Percentiles rank a stretch among this genome's conserved stretches.
Conservation (phyloP, 257 asterid genomes). For the Scutellaria galericulata region DNA sequence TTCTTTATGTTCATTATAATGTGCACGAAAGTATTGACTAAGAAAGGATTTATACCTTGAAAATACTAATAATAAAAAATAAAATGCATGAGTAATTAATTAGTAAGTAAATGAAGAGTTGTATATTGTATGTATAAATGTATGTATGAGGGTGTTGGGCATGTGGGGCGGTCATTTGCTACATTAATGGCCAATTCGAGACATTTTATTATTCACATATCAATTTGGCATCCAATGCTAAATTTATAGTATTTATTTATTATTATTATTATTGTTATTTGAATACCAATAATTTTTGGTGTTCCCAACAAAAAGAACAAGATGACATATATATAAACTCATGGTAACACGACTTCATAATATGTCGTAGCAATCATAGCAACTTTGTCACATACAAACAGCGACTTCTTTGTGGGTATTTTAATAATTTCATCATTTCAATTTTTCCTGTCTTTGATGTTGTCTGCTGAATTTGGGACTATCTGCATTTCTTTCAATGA, state of each 20-base stretch:
- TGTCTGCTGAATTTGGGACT: too few species aligned
- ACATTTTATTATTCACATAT: neutral
- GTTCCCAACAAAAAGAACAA: conserved; percentile 15
- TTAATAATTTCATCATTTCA: too few species aligned
- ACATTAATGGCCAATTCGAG: conserved; percentile 14
- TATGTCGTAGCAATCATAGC: conserved; percentile 15
- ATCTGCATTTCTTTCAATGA: too few species aligned
- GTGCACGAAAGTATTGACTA: too few species aligned
- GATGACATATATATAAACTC: neutral
- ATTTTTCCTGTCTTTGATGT: too few species aligned
- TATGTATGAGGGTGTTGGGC: conserved; percentile 2
- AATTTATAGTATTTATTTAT: neutral
- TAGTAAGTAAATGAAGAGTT: too few species aligned
- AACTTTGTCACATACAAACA: conserved; percentile 6
- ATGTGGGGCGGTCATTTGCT: conserved; percentile 36
- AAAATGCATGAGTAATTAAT: neutral
- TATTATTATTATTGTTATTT: too few species aligned
- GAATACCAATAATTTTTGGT: neutral
- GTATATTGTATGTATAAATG: too few species aligned
- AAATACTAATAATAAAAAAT: neutral
- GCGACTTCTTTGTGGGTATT: neutral
- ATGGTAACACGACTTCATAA: conserved; percentile 8
- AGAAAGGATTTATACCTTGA: too few species aligned
- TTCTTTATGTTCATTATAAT: too few species aligned
- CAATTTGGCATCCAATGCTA: conserved; percentile 37